Base-by-base conservation (phyloP, 306 rosid genomes). In the Albizia julibrissin region DNA sequence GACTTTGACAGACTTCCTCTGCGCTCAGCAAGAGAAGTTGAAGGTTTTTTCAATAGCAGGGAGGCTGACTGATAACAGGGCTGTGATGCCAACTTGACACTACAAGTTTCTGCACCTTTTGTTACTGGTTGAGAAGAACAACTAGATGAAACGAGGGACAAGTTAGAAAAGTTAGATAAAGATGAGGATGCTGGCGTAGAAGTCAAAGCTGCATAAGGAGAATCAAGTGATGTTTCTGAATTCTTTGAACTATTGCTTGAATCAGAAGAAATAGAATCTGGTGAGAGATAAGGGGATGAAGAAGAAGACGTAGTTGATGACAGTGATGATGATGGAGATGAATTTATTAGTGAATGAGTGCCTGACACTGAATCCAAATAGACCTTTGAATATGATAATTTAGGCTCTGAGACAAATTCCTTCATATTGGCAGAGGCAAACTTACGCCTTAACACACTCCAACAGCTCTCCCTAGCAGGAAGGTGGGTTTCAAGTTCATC, bases 381-480 rank as follows among this genome's bases (percentile, higher is more conserved):
- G 56, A 91, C 93, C 84, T 97, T 87, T 27, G 98, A 89, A 76
- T 93, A 87, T 52, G 92, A 84, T 81, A 82, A 19, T 81, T 89
- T 89, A 29, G 99, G 92, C 56, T 91, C 96, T 13, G 91, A 80
- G 71, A 92, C 91, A 85, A 92, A 89, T 76, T 95, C 99, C 88
- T 90, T 95, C 89, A 82, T 85, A 78, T 79, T 84, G 37, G 91
- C 86, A 40, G 83, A 77, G 85, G 97, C 91, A 88, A 84, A 87
- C 89, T 93, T 95, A 26, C 97, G 93, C 91, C 97, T 91, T 65
- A 91, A 88, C 68, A 61, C 80, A 84, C 98, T 95, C 99, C 99
- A 95, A 80, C 90, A 87, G 86, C 93, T 93, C 90, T 91, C 97
- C 85, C 98, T 89, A 46, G 92, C 96, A 82, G 99, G 99, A 85